Evolutionary conservation across 1,284 basidiomycete genomes (phyloP), one percentile per base, ranked within the genome.

Genomic region (Cutaneotrichosporon cutaneum): DNA sequence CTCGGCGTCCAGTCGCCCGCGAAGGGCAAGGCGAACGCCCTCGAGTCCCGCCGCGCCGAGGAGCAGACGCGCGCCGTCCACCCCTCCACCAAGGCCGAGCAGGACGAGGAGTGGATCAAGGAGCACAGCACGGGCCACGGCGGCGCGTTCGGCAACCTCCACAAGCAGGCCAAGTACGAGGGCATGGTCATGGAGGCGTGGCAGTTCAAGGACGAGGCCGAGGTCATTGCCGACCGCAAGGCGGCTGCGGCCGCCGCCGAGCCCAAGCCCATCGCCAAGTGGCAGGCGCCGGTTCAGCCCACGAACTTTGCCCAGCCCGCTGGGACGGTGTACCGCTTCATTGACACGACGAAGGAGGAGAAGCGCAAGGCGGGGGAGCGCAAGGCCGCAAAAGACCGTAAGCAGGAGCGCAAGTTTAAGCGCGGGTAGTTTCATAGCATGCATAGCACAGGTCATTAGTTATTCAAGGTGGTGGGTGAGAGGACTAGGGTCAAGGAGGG

Each of bases 161-260:
- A 47, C 13, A 45, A 50, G 13, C 60, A 66, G 30, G 14, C 54
- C 7, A 48, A 33, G 18, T 16, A 35, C 18, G 54, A 61, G 44
- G 69, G 74, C 55, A 55, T 76, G 26, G 73, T 77, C 57, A 58
- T 68, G 21, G 71, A 69, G 26, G 73, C 70, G 3, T 80, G 75
- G 73, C 77, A 79, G 64, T 77, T 75, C 65, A 58, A 74, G 48
- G 48, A 36, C 56, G 64, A 66, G 61, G 70, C 71, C n/a, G 63
- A 66, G 27, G 65, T 70, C 10, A 60, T 66, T 1, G 64, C 65
- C 33, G 59, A 64, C 35, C 33, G 47, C 22, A 56, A 39, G 47
- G 65, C 61, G 32, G 63, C 66, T 54, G 67, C 64, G 39, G 54
- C 55, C 45, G 60, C 48, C 16, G 62, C 63, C 21, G 30, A 47